Percentiles rank a stretch among this genome's conserved stretches.
Evolutionary conservation across 2,329 filamentous ascomycete species (phyloP).

Genomic region (Aspergillus sp.): DNA sequence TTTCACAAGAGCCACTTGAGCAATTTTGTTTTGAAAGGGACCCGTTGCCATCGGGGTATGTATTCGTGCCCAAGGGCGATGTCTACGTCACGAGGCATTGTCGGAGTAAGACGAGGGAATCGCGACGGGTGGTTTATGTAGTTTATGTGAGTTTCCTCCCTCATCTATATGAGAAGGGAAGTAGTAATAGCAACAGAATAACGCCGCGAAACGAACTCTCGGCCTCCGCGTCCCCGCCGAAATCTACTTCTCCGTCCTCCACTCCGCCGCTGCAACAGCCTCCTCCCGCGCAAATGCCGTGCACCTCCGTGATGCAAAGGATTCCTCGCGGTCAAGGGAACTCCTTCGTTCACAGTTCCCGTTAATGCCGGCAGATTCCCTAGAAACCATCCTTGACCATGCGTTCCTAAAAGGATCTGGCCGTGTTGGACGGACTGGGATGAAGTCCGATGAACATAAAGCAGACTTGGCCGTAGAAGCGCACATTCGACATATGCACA

Average conservation of each 20-base stretch:
- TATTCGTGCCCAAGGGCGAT: conserved; percentile 38
- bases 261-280: conserved; percentile 34
- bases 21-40: conserved; percentile 28
- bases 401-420: conserved; percentile 37
- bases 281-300: conserved; percentile 35
- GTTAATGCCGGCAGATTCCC: conserved; percentile 27
- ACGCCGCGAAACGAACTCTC: conserved; percentile 23
- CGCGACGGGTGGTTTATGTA: conserved; percentile 25
- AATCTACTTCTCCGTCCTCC: conserved; percentile 33
- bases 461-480: conserved; percentile 36
- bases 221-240: conserved; percentile 40
- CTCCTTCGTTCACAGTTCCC: conserved; percentile 31
- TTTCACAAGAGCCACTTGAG: conserved; percentile 21
- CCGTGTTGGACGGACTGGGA: conserved; percentile 33
- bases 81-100: conserved; percentile 40
- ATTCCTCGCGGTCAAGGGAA: conserved; percentile 17
- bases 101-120: conserved; percentile 29
- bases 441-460: conserved; percentile 26
- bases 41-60: conserved; percentile 25
- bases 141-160: conserved; percentile 31
- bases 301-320: conserved; percentile 28
- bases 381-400: conserved; percentile 29
- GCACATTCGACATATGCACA: conserved; percentile 38
- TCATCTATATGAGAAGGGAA: not conserved
- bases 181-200: conserved; percentile 16